phyloP scores from a whole-genome alignment of 305 asterid genomes.

The Coffea humblotiana region DNA sequence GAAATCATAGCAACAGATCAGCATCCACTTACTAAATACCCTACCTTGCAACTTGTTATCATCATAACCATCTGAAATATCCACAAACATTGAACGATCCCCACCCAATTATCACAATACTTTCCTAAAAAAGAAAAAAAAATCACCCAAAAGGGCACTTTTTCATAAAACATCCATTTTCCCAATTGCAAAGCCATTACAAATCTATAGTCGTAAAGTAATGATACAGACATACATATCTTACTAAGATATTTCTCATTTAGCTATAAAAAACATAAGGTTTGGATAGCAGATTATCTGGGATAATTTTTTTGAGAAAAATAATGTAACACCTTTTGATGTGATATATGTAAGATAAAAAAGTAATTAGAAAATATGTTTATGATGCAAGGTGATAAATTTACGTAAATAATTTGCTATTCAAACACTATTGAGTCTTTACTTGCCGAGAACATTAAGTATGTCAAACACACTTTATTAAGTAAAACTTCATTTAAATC shows the following conservation, averaged over 20 bases:
- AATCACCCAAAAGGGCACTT: not conserved
- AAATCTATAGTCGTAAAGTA: not conserved
- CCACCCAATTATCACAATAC: not conserved
- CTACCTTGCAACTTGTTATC: conserved; percentile 22
- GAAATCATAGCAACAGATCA: conserved; percentile 27
- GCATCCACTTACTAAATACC: conserved; percentile 21
- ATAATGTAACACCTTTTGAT: too few species aligned
- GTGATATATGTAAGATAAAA: too few species aligned
- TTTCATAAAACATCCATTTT: not conserved
- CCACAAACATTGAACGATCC: conserved; percentile 16
- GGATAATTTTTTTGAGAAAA: too few species aligned
- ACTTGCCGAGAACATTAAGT: too few species aligned
- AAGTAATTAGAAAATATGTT: too few species aligned
- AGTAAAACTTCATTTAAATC: not conserved
- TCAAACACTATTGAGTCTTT: not conserved
- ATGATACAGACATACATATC: not conserved
- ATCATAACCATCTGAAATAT: conserved; percentile 21
- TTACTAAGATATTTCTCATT: not conserved
- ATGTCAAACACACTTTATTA: too few species aligned
- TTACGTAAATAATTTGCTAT: too few species aligned
- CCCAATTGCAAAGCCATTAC: not conserved
- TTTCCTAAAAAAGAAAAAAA: not conserved
- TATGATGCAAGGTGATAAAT: too few species aligned
- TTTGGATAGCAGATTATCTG: too few species aligned
- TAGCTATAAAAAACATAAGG: too few species aligned